phyloP scores from a whole-genome alignment of 257 asterid genomes.

The Ajuga chamaepitys region DNA sequence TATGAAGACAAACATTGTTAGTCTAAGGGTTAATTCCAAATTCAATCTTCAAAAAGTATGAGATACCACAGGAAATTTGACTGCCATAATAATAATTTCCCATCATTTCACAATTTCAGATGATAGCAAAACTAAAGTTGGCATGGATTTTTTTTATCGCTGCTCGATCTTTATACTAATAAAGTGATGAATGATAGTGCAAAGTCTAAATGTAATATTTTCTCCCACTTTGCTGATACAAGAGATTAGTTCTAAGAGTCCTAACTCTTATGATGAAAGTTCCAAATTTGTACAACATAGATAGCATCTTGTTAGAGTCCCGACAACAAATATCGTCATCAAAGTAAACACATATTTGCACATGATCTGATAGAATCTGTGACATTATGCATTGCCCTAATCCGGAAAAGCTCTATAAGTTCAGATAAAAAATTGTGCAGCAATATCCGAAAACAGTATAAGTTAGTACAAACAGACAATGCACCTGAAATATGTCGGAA shows the following conservation, averaged over 20 bases:
- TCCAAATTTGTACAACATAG: not conserved
- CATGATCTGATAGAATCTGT: not conserved
- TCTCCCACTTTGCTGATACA: not conserved
- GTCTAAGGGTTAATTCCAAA: not conserved
- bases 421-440: not conserved
- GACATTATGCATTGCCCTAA: not conserved
- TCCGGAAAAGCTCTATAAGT: constrained; percentile 1
- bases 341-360: not conserved
- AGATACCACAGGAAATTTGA: not conserved
- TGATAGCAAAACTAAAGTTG: not conserved
- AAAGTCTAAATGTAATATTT: not conserved
- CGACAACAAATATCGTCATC: not conserved
- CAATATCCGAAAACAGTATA: not conserved
- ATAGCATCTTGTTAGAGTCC: not conserved
- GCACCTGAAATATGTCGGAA: constrained; percentile 97
- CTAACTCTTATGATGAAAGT: not conserved
- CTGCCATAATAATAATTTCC: not conserved
- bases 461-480: not conserved
- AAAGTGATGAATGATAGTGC: not conserved
- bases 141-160: not conserved
- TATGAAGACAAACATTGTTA: not conserved
- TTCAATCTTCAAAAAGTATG: not conserved
- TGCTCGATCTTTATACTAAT: not conserved
- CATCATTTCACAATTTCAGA: not conserved
- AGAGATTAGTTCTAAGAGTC: not conserved